A percentile compares a stretch with the other conserved stretches of the same genome.
Evolutionary conservation across 164 flowering plant genomes (phyloP).

Genomic region (Annona cherimola): DNA sequence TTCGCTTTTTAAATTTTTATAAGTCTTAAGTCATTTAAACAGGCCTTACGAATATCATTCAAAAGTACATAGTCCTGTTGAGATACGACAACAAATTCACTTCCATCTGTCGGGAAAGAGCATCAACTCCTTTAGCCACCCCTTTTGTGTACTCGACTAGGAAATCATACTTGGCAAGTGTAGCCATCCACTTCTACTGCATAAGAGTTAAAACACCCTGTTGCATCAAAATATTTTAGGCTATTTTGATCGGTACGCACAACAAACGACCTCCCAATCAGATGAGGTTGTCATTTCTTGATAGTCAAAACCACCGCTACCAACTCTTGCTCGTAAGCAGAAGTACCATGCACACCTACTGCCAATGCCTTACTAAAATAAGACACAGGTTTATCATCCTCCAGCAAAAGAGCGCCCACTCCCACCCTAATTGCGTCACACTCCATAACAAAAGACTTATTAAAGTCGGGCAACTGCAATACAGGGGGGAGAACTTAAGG

Average conservation of each 20-base stretch:
- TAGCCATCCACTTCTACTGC: not conserved
- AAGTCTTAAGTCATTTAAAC: not conserved
- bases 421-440: not conserved
- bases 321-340: not conserved
- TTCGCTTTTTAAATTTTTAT: not conserved
- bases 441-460: not conserved
- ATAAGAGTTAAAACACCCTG: not conserved
- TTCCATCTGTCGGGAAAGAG: not conserved
- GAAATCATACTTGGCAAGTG: not conserved
- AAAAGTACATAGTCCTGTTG: not conserved
- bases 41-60: too few relatives aligned
- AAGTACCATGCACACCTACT: not conserved
- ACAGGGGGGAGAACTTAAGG: not conserved
- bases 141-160: not conserved
- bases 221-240: not conserved
- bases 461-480: not conserved
- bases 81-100: not conserved
- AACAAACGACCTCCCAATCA: not conserved
- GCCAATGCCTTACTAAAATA: not conserved
- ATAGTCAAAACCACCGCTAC: not conserved
- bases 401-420: not conserved
- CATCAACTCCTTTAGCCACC: not conserved
- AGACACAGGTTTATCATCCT: not conserved
- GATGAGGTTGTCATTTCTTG: not conserved
- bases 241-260: not conserved